Conservation (phyloP, 2,329 filamentous ascomycete species). For the Pestalotiopsis sp. region DNA sequence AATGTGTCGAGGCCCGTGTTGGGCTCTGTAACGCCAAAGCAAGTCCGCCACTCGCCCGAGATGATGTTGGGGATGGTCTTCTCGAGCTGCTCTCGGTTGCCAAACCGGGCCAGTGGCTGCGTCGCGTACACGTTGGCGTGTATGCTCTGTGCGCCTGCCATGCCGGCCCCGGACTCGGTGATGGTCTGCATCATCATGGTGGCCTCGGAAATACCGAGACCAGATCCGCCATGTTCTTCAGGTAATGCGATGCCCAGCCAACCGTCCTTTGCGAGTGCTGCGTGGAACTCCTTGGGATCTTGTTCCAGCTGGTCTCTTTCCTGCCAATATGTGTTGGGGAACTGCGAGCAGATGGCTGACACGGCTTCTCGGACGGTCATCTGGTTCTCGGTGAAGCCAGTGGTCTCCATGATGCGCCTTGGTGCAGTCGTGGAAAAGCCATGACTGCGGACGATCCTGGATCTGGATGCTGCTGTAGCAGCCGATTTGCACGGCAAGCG, state of each 20-base stretch:
- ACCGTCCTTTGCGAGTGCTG: slow-evolving; percentile 72
- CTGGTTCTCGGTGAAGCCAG: slow-evolving; percentile 74
- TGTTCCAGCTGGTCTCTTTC: slow-evolving; percentile 70
- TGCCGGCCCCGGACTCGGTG: slow-evolving; percentile 76
- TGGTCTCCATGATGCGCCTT: slow-evolving; percentile 67
- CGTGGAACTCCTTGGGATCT: slow-evolving; percentile 77
- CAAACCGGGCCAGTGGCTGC: slow-evolving; percentile 75
- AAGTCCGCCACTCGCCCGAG: slow-evolving; percentile 70
- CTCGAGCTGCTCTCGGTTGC: slow-evolving; percentile 64
- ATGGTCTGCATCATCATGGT: slow-evolving; percentile 89
- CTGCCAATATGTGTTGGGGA: slow-evolving; percentile 78
- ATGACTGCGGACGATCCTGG: background rate
- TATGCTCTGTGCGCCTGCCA: slow-evolving; percentile 68
- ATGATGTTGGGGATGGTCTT: slow-evolving; percentile 72
- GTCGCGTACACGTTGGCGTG: slow-evolving; percentile 75
- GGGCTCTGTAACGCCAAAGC: slow-evolving; percentile 86
- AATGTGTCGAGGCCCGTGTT: slow-evolving; percentile 80
- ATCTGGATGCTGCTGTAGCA: background rate
- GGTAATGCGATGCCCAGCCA: slow-evolving; percentile 84
- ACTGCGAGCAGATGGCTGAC: slow-evolving; percentile 67
- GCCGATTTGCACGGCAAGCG: background rate
- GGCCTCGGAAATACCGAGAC: slow-evolving; percentile 78
- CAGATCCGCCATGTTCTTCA: slow-evolving; percentile 73
- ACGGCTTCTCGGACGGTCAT: slow-evolving; percentile 73
- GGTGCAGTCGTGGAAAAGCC: slow-evolving; percentile 39